phyloP scores from a whole-genome alignment of 179 eudicot genomes.

The Patellifolia procumbens region DNA sequence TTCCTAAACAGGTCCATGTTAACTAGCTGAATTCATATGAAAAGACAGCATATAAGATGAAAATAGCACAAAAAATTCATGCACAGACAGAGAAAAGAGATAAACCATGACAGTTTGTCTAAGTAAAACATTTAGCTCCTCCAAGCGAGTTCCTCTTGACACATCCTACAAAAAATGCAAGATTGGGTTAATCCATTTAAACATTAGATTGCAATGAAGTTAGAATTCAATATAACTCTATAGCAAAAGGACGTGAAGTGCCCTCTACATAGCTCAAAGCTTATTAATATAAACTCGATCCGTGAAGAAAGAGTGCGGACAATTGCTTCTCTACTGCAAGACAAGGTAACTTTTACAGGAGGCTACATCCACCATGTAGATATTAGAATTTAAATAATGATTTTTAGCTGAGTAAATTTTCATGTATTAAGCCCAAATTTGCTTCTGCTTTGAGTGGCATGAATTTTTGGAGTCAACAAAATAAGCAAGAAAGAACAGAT shows the following conservation, averaged over 20 bases:
- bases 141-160: conserved; percentile 86
- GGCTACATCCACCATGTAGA: neutral
- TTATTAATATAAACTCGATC: neutral
- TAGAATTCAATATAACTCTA: neutral
- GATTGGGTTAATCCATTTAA: neutral
- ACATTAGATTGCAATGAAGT: neutral
- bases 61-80: conserved; percentile 20
- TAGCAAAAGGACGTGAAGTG: neutral
- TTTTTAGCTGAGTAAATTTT: neutral
- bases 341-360: neutral
- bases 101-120: conserved; percentile 94
- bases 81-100: conserved; percentile 21
- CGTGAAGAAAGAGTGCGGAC: neutral
- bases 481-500: neutral
- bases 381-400: neutral
- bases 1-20: neutral
- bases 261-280: neutral
- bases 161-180: conserved; percentile 56
- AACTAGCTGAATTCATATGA: neutral
- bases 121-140: conserved; percentile 86
- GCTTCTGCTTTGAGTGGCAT: conserved; percentile 7
- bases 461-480: too few relatives aligned
- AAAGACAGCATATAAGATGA: neutral
- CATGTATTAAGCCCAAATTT: conserved; percentile 11
- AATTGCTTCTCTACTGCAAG: conserved; percentile 12